Evolutionary conservation across 1,284 basidiomycete genomes (phyloP), one percentile per base, ranked within the genome.

Genomic region (Ceratobasidium papillatum): DNA sequence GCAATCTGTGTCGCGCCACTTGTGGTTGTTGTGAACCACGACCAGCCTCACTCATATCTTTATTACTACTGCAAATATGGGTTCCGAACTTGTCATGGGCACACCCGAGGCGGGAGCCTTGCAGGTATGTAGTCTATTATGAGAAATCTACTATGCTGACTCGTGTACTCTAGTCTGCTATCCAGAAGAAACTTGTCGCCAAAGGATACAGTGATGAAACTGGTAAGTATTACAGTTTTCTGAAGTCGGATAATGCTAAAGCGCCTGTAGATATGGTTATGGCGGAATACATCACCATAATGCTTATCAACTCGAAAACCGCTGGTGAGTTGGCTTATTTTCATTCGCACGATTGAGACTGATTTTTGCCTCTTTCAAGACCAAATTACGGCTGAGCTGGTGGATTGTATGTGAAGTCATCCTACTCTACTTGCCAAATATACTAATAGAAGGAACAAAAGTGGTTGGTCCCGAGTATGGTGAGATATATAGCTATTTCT

Each of bases 301-400:
- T 95, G 94, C 88, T 95, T 63, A 94, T 94, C 76, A 95, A 95
- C 81, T 92, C 93, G 83, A 95, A 95, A 85, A 91, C 91, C 74
- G 82, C 89, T 78, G 88, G 93, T 92, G 77, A 47, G 90, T 84
- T 78, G 9, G 34, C 38, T 63, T 17, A 25, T 54, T 56, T 75
- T 62, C 65, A 38, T 63, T 49, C 17, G 43, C 47, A n/a, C 27
- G 22, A 38, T 17, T 43, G 43, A 36, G 25, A 25, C 49, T 41
- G 11, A 34, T 3, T 30, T 12, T 54, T 52, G 8, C 14, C 22
- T 36, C 47, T 68, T 34, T 77, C 47, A 80, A 94, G 94, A 87
- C 58, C 92, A 95, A 87, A 94, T 95, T 81, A 91, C 89, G 8
- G 83, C 85, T 36, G 94, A 95, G 82, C 85, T 95, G 64, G 89